Conservation (phyloP, 257 asterid species). For the Primulina huaijiensis region DNA sequence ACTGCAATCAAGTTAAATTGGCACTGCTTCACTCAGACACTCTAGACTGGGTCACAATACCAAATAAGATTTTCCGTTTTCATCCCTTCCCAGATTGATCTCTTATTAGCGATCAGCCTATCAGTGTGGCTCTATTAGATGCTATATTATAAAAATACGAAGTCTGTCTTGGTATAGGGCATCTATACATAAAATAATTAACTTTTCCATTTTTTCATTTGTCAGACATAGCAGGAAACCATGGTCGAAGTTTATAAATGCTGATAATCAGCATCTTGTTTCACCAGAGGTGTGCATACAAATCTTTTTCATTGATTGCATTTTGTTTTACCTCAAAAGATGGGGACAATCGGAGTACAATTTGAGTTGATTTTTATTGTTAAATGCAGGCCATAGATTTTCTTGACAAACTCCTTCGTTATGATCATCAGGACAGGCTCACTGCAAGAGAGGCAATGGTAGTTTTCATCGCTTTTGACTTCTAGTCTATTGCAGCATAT, state of each 20-base stretch:
- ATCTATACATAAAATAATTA: neutral
- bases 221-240: slow-evolving; percentile 91
- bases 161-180: neutral
- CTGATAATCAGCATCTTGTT: slow-evolving; percentile 83
- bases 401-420: slow-evolving; percentile 91
- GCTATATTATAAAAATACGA: neutral
- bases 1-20: slow-evolving; percentile 4
- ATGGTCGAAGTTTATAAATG: slow-evolving; percentile 81
- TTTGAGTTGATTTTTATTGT: slow-evolving; percentile 14
- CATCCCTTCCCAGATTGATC: neutral
- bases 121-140: neutral
- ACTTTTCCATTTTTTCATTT: slow-evolving; percentile 16
- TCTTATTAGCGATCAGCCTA: neutral
- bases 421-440: slow-evolving; percentile 91
- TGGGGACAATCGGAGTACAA: neutral
- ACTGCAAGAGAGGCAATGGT: slow-evolving; percentile 97
- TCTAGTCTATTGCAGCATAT: no score
- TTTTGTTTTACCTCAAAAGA: neutral
- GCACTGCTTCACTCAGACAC: neutral
- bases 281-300: slow-evolving; percentile 72
- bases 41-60: neutral
- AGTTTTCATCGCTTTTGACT: neutral
- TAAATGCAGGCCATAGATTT: slow-evolving; percentile 66
- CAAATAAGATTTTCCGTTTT: neutral
- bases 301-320: neutral